Evolutionary conservation across 768 basidiomycete species (phyloP).

Genomic region (Termitomyces sp.): DNA sequence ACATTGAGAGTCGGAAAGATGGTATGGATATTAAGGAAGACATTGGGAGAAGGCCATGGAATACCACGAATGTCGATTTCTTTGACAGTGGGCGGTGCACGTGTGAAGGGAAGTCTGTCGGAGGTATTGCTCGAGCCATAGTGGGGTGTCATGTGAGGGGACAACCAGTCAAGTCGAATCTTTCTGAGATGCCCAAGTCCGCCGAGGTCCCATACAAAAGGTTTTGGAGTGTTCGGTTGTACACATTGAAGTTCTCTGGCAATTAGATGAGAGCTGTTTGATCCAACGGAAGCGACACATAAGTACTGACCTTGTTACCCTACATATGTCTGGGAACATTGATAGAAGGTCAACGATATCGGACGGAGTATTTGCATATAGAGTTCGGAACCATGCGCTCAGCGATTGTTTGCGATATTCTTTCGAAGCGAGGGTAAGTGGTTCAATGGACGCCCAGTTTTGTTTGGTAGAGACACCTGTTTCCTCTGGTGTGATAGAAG

Average conservation of each 20-base stretch:
- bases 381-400: constrained; percentile 28
- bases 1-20: constrained; percentile 21
- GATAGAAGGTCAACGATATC: constrained; percentile 21
- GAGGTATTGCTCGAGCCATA: constrained; percentile 13
- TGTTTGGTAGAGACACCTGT: constrained; percentile 20
- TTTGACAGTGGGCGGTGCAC: constrained; percentile 20
- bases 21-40: constrained; percentile 18
- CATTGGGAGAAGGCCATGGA: constrained; percentile 28
- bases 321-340: constrained; percentile 22
- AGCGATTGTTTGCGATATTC: constrained; percentile 24
- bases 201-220: constrained; percentile 22
- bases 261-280: not conserved
- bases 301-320: constrained; percentile 16
- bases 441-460: constrained; percentile 22
- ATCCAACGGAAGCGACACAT: not conserved
- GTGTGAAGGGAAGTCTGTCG: constrained; percentile 20
- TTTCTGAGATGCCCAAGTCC: constrained; percentile 17
- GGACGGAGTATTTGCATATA: constrained; percentile 20
- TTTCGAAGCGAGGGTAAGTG: constrained; percentile 27
- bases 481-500: constrained; percentile 9
- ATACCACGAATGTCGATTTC: constrained; percentile 29
- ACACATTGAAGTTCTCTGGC: constrained; percentile 29
- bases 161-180: constrained; percentile 28
- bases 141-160: constrained; percentile 9
- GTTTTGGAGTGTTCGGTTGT: constrained; percentile 12